These are phyloP conservation scores for Elongisporangium senticosum DNA, from an alignment of 352 stramenopile genomes.

Conservation along the genomic window DNA sequence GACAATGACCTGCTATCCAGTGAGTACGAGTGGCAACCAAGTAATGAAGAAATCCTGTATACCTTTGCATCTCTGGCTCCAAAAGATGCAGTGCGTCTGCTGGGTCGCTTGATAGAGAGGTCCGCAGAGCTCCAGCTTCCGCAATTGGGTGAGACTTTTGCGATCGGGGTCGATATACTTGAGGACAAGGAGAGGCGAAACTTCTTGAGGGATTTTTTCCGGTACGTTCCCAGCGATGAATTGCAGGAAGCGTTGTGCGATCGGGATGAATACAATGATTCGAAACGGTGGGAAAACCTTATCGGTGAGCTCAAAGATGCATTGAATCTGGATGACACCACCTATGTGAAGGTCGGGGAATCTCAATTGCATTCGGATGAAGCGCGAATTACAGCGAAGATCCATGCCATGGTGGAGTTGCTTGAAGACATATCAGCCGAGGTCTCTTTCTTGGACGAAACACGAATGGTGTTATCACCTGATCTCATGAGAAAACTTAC, in stretches of 20 bases:
- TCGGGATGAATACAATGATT: slow-evolving; percentile 50
- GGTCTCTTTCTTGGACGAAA: slow-evolving; percentile 30
- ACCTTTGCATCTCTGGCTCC: slow-evolving; percentile 34
- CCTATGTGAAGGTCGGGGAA: slow-evolving; percentile 3
- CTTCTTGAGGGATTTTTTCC: slow-evolving; percentile 62
- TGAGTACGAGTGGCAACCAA: slow-evolving; percentile 30
- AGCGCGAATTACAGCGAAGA: slow-evolving; percentile 35
- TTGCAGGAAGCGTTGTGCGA: slow-evolving; percentile 44
- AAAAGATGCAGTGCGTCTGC: slow-evolving; percentile 28
- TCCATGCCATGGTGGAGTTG: slow-evolving; percentile 52
- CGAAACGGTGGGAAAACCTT: slow-evolving; percentile 45
- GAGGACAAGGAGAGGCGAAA: slow-evolving; percentile 25
- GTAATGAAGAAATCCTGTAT: slow-evolving; percentile 34
- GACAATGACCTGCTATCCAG: neutral
- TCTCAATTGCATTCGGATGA: slow-evolving; percentile 49
- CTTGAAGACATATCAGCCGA: slow-evolving; percentile 51
- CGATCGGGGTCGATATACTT: slow-evolving; percentile 37
- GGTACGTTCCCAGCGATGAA: slow-evolving; percentile 36
- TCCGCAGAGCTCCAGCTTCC: slow-evolving; percentile 29
- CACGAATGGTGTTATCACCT: slow-evolving; percentile 10
- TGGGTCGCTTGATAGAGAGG: slow-evolving; percentile 33
- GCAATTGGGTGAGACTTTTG: slow-evolving; percentile 30
- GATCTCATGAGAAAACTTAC: slow-evolving; percentile 24
- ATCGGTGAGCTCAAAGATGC: slow-evolving; percentile 45
- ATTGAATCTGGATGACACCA: slow-evolving; percentile 12